These are phyloP conservation scores for Protomyces arabidopsidicola DNA, from an alignment of 1,139 yeast species.

Conservation along the genomic window DNA sequence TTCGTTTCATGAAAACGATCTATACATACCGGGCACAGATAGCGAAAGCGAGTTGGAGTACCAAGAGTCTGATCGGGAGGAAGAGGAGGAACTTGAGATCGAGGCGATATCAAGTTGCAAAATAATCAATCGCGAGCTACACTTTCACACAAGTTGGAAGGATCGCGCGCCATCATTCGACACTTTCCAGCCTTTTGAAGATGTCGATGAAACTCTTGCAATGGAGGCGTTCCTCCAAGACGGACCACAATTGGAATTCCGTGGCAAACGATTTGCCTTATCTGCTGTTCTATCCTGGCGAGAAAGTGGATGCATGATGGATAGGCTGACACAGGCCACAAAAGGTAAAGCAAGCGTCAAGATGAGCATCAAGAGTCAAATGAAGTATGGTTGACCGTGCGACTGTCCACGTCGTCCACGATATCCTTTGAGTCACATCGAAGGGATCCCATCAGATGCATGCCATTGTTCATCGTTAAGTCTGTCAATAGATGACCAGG, in stretches of 20 bases:
- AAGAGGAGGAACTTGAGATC: not conserved
- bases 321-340: not conserved
- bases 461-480: too few relatives aligned
- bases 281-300: not conserved
- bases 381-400: not conserved
- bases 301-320: not conserved
- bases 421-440: not conserved
- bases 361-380: not conserved
- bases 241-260: not conserved
- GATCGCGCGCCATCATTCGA: not conserved
- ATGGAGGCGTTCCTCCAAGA: not conserved
- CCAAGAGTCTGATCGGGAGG: not conserved
- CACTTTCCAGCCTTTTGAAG: not conserved
- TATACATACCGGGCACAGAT: too few relatives aligned
- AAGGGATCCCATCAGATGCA: not conserved
- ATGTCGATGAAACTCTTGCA: not conserved
- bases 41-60: too few relatives aligned
- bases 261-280: not conserved
- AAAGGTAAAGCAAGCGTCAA: not conserved
- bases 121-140: not conserved
- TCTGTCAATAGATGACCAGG: too few relatives aligned
- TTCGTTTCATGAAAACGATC: too few relatives aligned
- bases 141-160: not conserved
- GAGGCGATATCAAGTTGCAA: not conserved
- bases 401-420: not conserved